These are phyloP conservation scores for Thielaviopsis musarum DNA, from an alignment of 2,329 filamentous ascomycete species.

Conservation along the genomic window DNA sequence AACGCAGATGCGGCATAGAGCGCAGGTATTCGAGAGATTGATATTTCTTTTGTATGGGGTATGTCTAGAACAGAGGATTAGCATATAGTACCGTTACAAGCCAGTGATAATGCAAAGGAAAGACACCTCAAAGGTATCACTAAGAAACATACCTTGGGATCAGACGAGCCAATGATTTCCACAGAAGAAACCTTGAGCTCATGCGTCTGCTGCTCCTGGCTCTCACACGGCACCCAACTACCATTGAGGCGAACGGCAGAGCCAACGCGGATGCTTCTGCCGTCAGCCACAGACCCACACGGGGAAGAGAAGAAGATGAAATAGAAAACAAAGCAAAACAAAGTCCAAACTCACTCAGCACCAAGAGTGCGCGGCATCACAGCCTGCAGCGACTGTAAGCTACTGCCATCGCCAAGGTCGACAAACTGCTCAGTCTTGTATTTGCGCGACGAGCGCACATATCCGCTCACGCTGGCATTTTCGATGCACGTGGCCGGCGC, in stretches of 20 bases:
- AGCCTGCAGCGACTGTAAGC: constrained; percentile 61
- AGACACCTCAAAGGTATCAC: background rate
- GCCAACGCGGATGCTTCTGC: constrained; percentile 58
- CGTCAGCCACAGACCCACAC: background rate
- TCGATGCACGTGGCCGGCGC: constrained; percentile 26
- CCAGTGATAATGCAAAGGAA: background rate
- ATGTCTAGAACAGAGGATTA: constrained; percentile 40
- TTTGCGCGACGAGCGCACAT: constrained; percentile 67
- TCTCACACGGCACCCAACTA: constrained; percentile 55
- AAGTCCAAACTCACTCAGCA: constrained; percentile 41
- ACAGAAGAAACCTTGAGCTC: constrained; percentile 63
- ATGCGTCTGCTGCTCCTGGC: constrained; percentile 44
- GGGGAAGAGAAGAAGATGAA: too few relatives aligned
- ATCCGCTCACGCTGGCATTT: constrained; percentile 54
- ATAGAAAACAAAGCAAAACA: too few relatives aligned
- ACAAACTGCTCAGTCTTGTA: constrained; percentile 77
- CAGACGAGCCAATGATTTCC: constrained; percentile 56
- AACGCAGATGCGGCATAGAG: constrained; percentile 70
- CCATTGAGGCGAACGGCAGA: constrained; percentile 64
- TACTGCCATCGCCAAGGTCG: constrained; percentile 74
- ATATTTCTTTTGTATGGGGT: constrained; percentile 92
- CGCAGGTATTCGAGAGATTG: constrained; percentile 80
- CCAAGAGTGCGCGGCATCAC: constrained; percentile 57
- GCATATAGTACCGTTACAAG: background rate
- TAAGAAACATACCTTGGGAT: constrained; percentile 49